These are phyloP conservation scores for Trichoderma semiorbis DNA, from an alignment of 2,329 filamentous ascomycete genomes.

Conservation along the genomic window DNA sequence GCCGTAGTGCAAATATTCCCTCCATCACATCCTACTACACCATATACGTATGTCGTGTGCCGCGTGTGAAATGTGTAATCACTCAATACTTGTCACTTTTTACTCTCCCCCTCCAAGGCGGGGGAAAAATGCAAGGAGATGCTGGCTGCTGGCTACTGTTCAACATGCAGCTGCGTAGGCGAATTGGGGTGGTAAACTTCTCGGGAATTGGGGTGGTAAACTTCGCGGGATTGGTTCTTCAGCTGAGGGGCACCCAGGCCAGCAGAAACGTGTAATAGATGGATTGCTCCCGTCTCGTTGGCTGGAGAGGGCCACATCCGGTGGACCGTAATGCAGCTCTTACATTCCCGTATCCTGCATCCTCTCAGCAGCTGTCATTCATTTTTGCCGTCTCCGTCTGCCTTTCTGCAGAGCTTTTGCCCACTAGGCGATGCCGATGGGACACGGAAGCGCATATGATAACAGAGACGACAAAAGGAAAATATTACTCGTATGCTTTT, in stretches of 20 bases:
- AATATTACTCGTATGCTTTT: background rate
- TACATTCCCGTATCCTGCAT: slow-evolving; percentile 6
- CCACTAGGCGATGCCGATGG: slow-evolving; percentile 1
- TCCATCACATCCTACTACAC: background rate
- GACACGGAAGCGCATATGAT: background rate
- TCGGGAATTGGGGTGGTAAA: too few relatives aligned
- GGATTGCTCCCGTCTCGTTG: background rate
- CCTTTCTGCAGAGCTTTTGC: background rate
- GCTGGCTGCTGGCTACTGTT: background rate
- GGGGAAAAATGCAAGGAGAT: background rate
- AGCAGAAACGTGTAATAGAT: background rate
- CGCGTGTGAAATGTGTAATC: background rate
- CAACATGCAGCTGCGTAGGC: background rate
- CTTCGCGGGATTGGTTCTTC: background rate
- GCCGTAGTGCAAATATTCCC: background rate
- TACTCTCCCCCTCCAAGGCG: background rate
- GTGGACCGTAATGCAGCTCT: background rate
- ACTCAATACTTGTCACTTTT: background rate
- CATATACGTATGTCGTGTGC: background rate
- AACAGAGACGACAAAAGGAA: background rate
- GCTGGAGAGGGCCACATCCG: background rate
- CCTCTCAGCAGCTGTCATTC: slow-evolving; percentile 6
- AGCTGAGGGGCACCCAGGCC: background rate
- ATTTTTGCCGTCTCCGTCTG: background rate
- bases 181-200: background rate